Base-by-base conservation (phyloP, 2,329 filamentous ascomycete species). In the Trichocomaceae sp. region DNA sequence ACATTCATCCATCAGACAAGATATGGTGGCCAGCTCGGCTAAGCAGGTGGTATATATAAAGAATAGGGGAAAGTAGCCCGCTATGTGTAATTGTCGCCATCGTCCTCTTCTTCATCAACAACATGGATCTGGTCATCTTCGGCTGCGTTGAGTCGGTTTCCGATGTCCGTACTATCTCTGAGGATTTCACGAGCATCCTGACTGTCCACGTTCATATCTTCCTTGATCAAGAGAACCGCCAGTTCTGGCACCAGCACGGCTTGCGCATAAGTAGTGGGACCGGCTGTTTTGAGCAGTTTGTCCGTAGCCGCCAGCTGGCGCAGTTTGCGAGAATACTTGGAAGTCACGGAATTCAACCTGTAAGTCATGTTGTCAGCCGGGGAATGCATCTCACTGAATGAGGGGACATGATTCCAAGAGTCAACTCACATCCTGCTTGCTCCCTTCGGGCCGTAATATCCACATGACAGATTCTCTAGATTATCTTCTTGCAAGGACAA, bases 381-480 rank as follows among this genome's bases (percentile, higher is more conserved):
- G 29, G n/a, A 8, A 15, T 33, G 7, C 29, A 5, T 9, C 29
- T 10, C 13, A 29, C 23, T 35, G n/a, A 47, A 22, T 42, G n/a
- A 22, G 9, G 4, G 10, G n/a, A n/a, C n/a, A n/a, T n/a, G n/a
- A n/a, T n/a, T n/a, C n/a, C n/a, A n/a, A n/a, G n/a, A n/a, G n/a
- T n/a, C 41, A 19, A 53, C 84, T 45, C 83, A 87, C 79, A 96
- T 88, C 50, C 80, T 72, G 48, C 82, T 81, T 50, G 87, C 77
- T 1, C 90, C 90, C 19, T 84, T 81, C 2, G 85, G 80, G 1
- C 90, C 90, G 70, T 95, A 96, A 70, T 95, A 96, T 0, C 90
- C 90, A 9, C 87, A 87, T 2, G 81, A 84, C 29, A 86, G 76
- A 54, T 76, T 79, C 48, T 79, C 76, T 26, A 82, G 73, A 4